Evolutionary conservation across 139 green algal genomes (phyloP).

Genomic region (Volvox reticuliferus): DNA sequence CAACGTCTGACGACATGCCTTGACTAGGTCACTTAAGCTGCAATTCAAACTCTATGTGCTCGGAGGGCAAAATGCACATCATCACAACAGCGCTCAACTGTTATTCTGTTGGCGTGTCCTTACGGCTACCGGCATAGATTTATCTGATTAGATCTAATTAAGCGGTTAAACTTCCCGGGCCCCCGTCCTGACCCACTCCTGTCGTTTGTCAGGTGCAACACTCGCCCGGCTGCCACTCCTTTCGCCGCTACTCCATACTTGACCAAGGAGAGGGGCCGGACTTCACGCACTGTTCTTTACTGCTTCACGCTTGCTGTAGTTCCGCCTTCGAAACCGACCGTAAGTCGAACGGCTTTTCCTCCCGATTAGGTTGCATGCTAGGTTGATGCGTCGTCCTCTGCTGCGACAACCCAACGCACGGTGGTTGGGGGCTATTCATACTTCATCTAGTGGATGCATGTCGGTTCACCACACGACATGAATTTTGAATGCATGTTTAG

Average conservation of each 20-base stretch:
- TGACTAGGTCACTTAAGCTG: too few species aligned
- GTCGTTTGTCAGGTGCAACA: background rate
- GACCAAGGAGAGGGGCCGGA: background rate
- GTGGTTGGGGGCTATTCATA: background rate
- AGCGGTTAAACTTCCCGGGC: background rate
- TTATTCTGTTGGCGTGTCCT: too few species aligned
- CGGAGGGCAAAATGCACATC: too few species aligned
- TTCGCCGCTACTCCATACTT: background rate
- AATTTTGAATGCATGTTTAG: background rate
- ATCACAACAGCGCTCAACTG: too few species aligned
- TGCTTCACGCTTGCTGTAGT: slow-evolving; percentile 1
- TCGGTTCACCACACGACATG: background rate
- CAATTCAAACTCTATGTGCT: too few species aligned
- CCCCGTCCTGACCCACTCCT: background rate
- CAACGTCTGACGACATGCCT: too few species aligned
- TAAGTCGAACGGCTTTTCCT: background rate
- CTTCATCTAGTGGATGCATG: background rate
- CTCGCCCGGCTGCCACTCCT: background rate
- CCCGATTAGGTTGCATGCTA: background rate
- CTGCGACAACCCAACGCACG: too few species aligned
- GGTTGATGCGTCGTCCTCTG: too few species aligned
- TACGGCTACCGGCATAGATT: background rate
- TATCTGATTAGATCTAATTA: background rate
- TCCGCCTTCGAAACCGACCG: background rate
- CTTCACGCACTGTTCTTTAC: background rate